These are phyloP conservation scores for Halenospora varia DNA, from an alignment of 495 filamentous ascomycete genomes.

Conservation along the genomic window DNA sequence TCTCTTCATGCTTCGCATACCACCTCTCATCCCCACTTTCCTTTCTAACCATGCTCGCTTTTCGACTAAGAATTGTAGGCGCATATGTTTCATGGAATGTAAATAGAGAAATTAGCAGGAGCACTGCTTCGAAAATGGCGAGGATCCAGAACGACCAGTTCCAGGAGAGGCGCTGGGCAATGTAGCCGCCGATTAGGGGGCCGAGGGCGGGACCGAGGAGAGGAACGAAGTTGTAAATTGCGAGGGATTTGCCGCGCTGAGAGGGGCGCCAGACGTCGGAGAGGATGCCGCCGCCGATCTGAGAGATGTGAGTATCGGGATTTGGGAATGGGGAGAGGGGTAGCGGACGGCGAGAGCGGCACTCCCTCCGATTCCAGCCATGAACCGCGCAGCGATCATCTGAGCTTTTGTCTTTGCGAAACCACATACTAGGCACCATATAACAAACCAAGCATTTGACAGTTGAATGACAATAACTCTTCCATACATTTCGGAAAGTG, in stretches of 20 bases:
- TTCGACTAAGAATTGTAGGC: background rate
- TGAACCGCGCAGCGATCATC: background rate
- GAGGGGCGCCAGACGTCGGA: background rate
- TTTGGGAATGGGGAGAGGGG: background rate
- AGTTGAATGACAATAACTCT: background rate
- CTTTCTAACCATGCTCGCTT: background rate
- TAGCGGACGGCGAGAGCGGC: background rate
- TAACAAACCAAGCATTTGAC: background rate
- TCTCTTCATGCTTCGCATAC: background rate
- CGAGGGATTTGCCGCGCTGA: background rate
- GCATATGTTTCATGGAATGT: background rate
- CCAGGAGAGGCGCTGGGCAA: background rate
- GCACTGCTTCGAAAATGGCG: background rate
- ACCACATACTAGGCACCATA: background rate
- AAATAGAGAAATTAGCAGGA: background rate
- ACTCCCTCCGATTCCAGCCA: background rate
- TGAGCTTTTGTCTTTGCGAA: background rate
- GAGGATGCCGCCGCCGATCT: background rate
- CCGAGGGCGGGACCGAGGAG: background rate
- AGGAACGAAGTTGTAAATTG: background rate
- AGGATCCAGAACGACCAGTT: background rate
- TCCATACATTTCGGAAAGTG: background rate
- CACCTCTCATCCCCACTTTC: background rate
- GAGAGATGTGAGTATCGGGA: background rate
- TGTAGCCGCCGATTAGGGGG: background rate